Percentiles rank a stretch among this genome's conserved stretches.
Conservation (phyloP, 768 basidiomycete genomes). For the Kwoniella dejecticola region DNA sequence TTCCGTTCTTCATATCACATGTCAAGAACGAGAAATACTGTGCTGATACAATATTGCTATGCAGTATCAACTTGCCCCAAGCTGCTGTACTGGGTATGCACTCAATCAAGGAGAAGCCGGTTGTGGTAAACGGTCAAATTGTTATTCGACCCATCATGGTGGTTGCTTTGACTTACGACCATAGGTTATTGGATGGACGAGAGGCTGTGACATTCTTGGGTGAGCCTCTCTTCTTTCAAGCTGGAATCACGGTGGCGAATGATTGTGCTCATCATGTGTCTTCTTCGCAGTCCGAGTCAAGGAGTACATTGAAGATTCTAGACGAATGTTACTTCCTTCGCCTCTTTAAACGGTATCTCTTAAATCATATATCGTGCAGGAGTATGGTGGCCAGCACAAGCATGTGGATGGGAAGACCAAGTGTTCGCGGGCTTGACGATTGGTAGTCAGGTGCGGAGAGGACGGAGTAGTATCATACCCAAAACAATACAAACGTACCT, state of each 20-base stretch:
- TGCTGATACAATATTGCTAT: not conserved
- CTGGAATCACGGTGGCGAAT: not conserved
- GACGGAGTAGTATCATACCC: slow-evolving; percentile 2
- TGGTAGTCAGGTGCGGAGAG: not conserved
- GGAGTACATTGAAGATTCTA: slow-evolving; percentile 92
- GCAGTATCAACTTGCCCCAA: slow-evolving; percentile 85
- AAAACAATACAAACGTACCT: not conserved
- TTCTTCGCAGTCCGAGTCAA: slow-evolving; percentile 72
- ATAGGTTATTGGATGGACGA: slow-evolving; percentile 89
- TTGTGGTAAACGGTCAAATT: slow-evolving; percentile 91
- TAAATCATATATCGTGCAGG: no score
- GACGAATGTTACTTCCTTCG: slow-evolving; percentile 67
- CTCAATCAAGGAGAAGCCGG: slow-evolving; percentile 84
- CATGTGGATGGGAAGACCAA: not conserved
- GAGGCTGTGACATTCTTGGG: slow-evolving; percentile 98
- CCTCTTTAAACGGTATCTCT: slow-evolving; percentile 25
- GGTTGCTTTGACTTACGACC: slow-evolving; percentile 84
- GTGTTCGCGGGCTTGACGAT: not conserved
- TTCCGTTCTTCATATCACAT: not conserved
- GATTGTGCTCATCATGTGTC: not conserved
- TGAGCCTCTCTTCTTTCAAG: slow-evolving; percentile 55
- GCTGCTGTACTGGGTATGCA: slow-evolving; percentile 97
- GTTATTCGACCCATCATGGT: slow-evolving; percentile 93
- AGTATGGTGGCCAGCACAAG: no score
- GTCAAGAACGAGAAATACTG: no score